Evolutionary conservation across 2,329 filamentous ascomycete genomes (phyloP).

Genomic region (Ophiostoma ips): DNA sequence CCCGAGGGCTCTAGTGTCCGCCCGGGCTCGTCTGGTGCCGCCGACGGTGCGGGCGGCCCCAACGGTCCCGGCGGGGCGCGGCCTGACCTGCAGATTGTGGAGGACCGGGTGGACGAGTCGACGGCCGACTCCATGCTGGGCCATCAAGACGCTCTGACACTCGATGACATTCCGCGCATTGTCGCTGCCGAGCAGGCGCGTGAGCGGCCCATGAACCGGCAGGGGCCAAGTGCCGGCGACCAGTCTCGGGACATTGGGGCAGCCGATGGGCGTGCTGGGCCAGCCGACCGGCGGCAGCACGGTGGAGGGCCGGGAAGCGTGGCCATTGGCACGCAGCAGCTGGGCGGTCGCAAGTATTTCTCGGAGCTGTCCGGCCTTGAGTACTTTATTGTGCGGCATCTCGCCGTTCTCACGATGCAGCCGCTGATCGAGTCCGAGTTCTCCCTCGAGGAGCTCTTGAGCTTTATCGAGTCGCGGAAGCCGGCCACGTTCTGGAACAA

Average conservation of each 20-base stretch:
- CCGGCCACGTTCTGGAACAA: conserved; percentile 93
- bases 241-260: neutral
- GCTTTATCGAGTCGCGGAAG: conserved; percentile 85
- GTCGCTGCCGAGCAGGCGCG: conserved; percentile 90
- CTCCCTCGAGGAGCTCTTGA: conserved; percentile 81
- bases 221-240: conserved; percentile 33
- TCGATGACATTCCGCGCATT: conserved; percentile 93
- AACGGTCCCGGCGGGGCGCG: conserved; percentile 39
- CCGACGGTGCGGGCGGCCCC: conserved; percentile 33
- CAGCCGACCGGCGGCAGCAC: conserved; percentile 36
- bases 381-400: conserved; percentile 92
- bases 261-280: conserved; percentile 34
- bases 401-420: conserved; percentile 90
- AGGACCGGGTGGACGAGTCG: conserved; percentile 58
- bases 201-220: conserved; percentile 44
- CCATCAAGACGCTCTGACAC: conserved; percentile 76
- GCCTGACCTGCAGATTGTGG: conserved; percentile 59
- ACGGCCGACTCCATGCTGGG: conserved; percentile 75
- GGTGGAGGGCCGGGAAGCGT: neutral
- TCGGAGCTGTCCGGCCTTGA: conserved; percentile 90
- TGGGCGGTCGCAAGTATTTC: conserved; percentile 66
- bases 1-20: conserved; percentile 54
- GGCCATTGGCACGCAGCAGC: neutral
- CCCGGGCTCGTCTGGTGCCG: conserved; percentile 58
- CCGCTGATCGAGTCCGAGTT: conserved; percentile 82